Conservation (phyloP, 306 rosid species). For the Canavalia gladiata region DNA sequence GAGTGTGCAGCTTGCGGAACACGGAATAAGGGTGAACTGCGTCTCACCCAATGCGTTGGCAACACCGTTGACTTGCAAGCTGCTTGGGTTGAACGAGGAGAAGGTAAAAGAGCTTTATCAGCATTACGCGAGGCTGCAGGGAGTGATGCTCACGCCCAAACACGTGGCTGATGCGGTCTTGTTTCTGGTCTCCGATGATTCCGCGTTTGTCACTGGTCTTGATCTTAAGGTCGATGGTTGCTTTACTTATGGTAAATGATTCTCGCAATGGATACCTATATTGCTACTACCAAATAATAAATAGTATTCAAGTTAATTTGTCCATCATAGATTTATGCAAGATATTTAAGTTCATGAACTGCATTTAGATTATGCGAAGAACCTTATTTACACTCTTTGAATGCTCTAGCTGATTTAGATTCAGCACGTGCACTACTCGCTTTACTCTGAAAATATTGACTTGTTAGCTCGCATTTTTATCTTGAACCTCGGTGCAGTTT, state of each 20-base stretch:
- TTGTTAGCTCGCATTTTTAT: too few relatives aligned
- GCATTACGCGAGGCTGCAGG: constrained; percentile 44
- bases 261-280: too few relatives aligned
- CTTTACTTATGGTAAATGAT: not conserved
- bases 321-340: too few relatives aligned
- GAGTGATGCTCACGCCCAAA: constrained; percentile 46
- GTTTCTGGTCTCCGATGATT: constrained; percentile 51
- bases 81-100: not conserved
- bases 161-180: constrained; percentile 59
- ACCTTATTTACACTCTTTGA: too few relatives aligned
- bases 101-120: not conserved
- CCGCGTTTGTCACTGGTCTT: constrained; percentile 56
- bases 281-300: too few relatives aligned
- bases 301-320: too few relatives aligned
- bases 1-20: constrained; percentile 57
- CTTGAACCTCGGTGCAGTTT: too few relatives aligned
- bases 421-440: too few relatives aligned
- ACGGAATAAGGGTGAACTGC: constrained; percentile 65
- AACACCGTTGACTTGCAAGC: constrained; percentile 46
- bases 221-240: constrained; percentile 53
- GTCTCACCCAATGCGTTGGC: constrained; percentile 60
- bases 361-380: too few relatives aligned
- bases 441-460: too few relatives aligned
- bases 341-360: too few relatives aligned
- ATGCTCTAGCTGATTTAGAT: too few relatives aligned